These are phyloP conservation scores for Gliomastix tumulicola DNA, from an alignment of 2,329 filamentous ascomycete genomes.

Conservation along the genomic window DNA sequence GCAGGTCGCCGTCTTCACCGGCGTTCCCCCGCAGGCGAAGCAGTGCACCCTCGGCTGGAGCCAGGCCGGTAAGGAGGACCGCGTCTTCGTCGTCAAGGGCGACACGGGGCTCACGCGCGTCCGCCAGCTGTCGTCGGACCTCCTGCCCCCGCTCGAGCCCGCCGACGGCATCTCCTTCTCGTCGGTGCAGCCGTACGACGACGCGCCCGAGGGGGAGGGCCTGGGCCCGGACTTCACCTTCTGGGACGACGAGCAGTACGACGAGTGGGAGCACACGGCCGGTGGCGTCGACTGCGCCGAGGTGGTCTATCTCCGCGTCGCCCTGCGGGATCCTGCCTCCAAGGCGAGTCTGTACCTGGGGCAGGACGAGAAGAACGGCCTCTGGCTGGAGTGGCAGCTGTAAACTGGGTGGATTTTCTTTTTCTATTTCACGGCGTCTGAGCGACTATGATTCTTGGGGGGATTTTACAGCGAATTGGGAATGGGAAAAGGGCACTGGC, in stretches of 20 bases:
- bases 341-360: conserved; percentile 18
- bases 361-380: conserved; percentile 20
- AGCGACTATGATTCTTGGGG: too few species aligned
- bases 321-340: conserved; percentile 8
- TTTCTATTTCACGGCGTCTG: too few species aligned
- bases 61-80: conserved; percentile 25
- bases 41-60: conserved; percentile 19
- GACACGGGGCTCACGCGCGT: conserved; percentile 12
- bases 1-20: conserved; percentile 22
- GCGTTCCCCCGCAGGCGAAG: conserved; percentile 17
- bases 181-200: conserved; percentile 13
- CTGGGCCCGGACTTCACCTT: conserved; percentile 17
- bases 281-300: conserved; percentile 16
- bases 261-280: conserved; percentile 8
- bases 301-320: conserved; percentile 17
- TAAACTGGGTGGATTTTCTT: too few species aligned
- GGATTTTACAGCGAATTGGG: too few species aligned
- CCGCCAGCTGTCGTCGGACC: conserved; percentile 15
- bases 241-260: conserved; percentile 13
- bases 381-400: conserved; percentile 15
- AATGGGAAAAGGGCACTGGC: too few species aligned
- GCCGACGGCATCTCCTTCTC: conserved; percentile 11
- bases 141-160: too few species aligned
- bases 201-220: conserved; percentile 6
- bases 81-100: conserved; percentile 25